Base-by-base conservation (phyloP, 2,329 filamentous ascomycete genomes). In the Xylaria multiplex region DNA sequence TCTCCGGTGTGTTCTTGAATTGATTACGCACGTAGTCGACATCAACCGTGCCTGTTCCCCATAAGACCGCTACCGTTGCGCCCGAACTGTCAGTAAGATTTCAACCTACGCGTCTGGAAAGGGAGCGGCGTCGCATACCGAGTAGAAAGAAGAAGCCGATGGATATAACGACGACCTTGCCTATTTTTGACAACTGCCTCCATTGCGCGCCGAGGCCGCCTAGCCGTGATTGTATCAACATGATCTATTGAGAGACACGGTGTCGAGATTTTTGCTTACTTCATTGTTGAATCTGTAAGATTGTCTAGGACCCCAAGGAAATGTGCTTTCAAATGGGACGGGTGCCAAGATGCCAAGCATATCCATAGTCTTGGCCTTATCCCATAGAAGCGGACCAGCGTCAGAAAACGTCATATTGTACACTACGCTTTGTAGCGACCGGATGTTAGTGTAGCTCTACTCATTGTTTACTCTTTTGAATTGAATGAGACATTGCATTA, bases 31-130 rank as follows among this genome's bases (percentile, higher is more conserved):
- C 66, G 32, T 66, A 69, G 55, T 67, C 64, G 59, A 70, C 61
- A 37, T 69, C 66, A 13, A 69, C 69, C 3, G 66, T 67, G 13
- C 66, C 66, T 35, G 64, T 67, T 6, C 68, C 63, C 68, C 68
- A 70, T 9, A 70, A 35, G 24, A 66, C 35, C 24, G 60, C 68
- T 70, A 42, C 42, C 22, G 30, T 42, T 22, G 53, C 22, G 48
- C 16, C 8, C 19, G 27, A 50, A 14, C 22, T 24, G 55, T 65
- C 1, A 68, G 65, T 48, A 64, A n/a, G 30, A 24, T 14, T 37
- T 43, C n/a, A 57, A 6, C n/a, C 14, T 49, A 22, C 24, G 14
- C 54, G 27, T 49, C 40, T 16, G 40, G 42, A 27, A 13, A 19
- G 19, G 40, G 19, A 14, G 14, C 48, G 46, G 40, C 13, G 22